phyloP scores from a whole-genome alignment of 2,329 filamentous ascomycete species.

The Parascedosporium putredinis region DNA sequence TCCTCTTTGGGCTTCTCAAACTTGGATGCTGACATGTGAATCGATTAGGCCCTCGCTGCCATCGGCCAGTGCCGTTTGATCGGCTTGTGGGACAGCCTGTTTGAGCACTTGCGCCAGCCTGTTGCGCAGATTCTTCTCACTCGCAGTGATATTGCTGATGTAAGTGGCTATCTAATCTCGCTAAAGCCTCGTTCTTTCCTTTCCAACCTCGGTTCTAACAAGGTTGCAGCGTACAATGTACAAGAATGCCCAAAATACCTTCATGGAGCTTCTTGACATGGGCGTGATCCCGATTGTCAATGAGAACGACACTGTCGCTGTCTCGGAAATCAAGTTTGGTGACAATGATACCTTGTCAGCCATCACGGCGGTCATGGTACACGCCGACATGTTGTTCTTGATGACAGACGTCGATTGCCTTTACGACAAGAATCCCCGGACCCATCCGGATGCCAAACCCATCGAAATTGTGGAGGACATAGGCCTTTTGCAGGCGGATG shows the following conservation, averaged over 20 bases:
- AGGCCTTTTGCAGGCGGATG: conserved; percentile 67
- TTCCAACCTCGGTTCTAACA: too few relatives aligned
- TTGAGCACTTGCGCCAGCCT: conserved; percentile 77
- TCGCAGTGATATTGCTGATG: conserved; percentile 90
- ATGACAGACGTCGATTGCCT: conserved; percentile 99
- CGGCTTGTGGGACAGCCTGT: conserved; percentile 89
- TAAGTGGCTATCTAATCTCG: conserved; percentile 31
- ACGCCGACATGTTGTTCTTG: conserved; percentile 90
- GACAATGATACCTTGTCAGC: conserved; percentile 97
- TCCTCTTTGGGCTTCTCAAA: neutral
- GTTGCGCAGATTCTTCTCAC: conserved; percentile 93
- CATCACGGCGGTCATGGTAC: conserved; percentile 94
- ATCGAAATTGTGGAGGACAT: conserved; percentile 94
- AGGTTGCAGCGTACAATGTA: conserved; percentile 70
- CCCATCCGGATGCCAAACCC: conserved; percentile 71
- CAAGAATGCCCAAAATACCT: conserved; percentile 91
- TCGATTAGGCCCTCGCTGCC: conserved; percentile 66
- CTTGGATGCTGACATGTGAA: neutral
- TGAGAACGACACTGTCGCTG: conserved; percentile 93
- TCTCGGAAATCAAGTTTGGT: conserved; percentile 98
- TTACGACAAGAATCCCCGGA: conserved; percentile 90
- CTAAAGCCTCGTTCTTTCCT: neutral
- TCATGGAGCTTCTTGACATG: conserved; percentile 82
- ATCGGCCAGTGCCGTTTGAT: conserved; percentile 95
- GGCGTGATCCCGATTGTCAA: conserved; percentile 98